Base-by-base conservation (phyloP, 2,329 filamentous ascomycete species). In the Hirsutella rhossiliensis region DNA sequence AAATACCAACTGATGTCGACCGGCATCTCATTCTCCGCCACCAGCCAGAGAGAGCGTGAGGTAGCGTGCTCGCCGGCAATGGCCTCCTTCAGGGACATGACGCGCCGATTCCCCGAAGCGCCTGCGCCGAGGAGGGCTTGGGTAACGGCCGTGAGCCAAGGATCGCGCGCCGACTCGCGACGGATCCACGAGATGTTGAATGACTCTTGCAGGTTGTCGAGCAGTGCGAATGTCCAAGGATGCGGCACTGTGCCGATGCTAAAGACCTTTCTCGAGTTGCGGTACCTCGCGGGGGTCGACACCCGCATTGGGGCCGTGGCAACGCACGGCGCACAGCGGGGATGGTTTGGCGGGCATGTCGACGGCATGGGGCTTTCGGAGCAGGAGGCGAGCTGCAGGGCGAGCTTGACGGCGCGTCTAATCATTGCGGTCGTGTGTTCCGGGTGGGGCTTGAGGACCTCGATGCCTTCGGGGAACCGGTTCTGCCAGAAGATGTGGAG, bases 221-320 rank as follows among this genome's bases (percentile, higher is more conserved):
- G 68, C 12, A 79, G 76, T 43, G 80, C 75, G 37, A 87, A 71
- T 1, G 89, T 96, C 68, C 88, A 94, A 0, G 92, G 92, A 59
- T 98, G 92, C 0, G 90, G 90, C 12, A 97, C 82, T 1, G 81
- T 85, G 47, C 84, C 88, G 50, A 98, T 85, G 3, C 84, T 87
- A 66, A 88, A 97, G 15, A 83, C 59, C 2, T 70, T 71, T 13
- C 81, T 80, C 5, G 73, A 74, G 61, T 96, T 95, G 44, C 74
- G 74, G 62, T 87, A 92, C 17, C 73, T 66, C 3, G 75, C 64
- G 3, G 80, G 76, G 1, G 80, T 82, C n/a, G 72, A 69, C 51
- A 94, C 74, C 42, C 75, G 76, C 63, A 87, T 72, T 0, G 76
- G 73, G 29, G 75, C 73, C 20, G 78, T 69, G 17, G 78, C 73